Evolutionary conservation across 1,284 basidiomycete genomes (phyloP), one percentile per base, ranked within the genome.

Genomic region (Gyrodon tennesseensis): DNA sequence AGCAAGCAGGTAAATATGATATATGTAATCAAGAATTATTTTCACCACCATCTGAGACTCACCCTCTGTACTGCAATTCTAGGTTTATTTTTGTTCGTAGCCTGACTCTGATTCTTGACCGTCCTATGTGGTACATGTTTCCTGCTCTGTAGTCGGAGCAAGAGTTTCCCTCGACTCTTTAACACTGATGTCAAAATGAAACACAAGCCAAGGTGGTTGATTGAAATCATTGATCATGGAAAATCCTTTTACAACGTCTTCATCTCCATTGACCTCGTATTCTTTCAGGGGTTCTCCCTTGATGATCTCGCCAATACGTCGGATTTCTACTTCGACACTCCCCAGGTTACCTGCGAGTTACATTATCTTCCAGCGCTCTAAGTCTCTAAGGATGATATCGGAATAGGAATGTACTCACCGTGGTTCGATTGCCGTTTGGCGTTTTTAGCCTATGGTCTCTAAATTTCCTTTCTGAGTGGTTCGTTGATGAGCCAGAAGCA

Each of bases 291-390:
- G 41, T 59, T 66, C 58, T 8, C 11, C 34, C 41, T 59, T 56
- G 56, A 66, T 37, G 48, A 70, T 61, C 39, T 46, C 41, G 4
- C 39, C 40, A 12, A 61, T 68, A 25, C 69, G 70, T 56, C 70
- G 70, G 19, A 70, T 62, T 46, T 70, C 69, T 18, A 71, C 60
- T n/a, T 70, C 66, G 3, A 71, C 48, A 23, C n/a, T 39, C 4
- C 60, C 52, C 16, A 70, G 56, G 27, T 34, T 60, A 46, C 65
- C 70, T 70, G 21, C 11, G 18, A 48, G 23, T 25, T 27, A 58
- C n/a, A 52, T 40, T 23, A 39, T 19, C 19, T 21, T 51, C 29
- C 13, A 44, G 34, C 13, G n/a, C 29, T 34, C 40, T 27, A 21
- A 44, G 23, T n/a, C n/a, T n/a, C n/a, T n/a, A n/a, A 34, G 31